These are phyloP conservation scores for Aspergillus tanneri DNA, from an alignment of 2,329 filamentous ascomycete species.

Conservation along the genomic window DNA sequence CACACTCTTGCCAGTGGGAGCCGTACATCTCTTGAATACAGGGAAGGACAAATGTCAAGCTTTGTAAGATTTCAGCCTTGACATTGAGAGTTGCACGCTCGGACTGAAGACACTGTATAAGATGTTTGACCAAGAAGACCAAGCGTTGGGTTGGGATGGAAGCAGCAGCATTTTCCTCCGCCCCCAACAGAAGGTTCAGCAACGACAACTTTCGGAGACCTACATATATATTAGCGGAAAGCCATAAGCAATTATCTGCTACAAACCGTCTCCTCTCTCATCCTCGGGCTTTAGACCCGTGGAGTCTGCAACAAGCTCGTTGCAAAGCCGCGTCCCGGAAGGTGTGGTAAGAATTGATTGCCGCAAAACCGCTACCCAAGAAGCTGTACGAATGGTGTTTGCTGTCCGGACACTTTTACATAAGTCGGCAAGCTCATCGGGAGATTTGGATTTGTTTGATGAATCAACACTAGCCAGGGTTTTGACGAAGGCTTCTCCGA, in stretches of 20 bases:
- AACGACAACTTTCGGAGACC: slow-evolving; percentile 52
- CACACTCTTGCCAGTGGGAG: slow-evolving; percentile 72
- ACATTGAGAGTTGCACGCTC: slow-evolving; percentile 48
- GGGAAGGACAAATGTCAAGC: slow-evolving; percentile 62
- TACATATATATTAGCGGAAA: slow-evolving; percentile 23
- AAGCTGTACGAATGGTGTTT: slow-evolving; percentile 49
- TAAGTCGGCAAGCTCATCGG: slow-evolving; percentile 35
- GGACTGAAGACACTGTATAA: slow-evolving; percentile 69
- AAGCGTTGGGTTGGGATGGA: slow-evolving; percentile 62
- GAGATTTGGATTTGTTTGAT: slow-evolving; percentile 25
- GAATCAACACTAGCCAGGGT: slow-evolving; percentile 36
- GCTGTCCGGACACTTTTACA: slow-evolving; percentile 37
- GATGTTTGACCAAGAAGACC: slow-evolving; percentile 77
- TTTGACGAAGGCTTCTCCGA: slow-evolving; percentile 43
- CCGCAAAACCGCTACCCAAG: slow-evolving; percentile 50
- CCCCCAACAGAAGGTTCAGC: slow-evolving; percentile 55
- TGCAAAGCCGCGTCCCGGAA: slow-evolving; percentile 54
- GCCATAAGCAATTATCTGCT: slow-evolving; percentile 7
- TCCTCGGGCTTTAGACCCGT: slow-evolving; percentile 53
- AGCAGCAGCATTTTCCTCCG: slow-evolving; percentile 49
- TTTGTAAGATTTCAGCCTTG: slow-evolving; percentile 42
- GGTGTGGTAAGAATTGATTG: slow-evolving; percentile 50
- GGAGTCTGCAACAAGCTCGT: slow-evolving; percentile 61
- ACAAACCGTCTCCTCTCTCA: slow-evolving; percentile 44
- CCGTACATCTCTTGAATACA: slow-evolving; percentile 81